Evolutionary conservation across 2,329 filamentous ascomycete species (phyloP).

Genomic region (Geosmithia flava): DNA sequence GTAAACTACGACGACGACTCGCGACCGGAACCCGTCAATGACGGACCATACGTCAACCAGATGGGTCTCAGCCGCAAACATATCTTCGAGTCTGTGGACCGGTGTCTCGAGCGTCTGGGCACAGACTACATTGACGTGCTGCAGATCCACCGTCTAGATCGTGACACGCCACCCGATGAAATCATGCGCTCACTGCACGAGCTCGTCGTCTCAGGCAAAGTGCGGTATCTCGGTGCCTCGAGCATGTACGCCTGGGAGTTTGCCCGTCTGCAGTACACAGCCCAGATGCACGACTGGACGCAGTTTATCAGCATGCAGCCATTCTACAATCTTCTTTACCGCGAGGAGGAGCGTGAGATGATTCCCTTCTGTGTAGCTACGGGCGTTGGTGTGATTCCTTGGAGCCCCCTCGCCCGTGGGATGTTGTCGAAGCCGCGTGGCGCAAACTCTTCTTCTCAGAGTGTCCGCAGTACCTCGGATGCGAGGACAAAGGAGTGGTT

Average conservation of each 20-base stretch:
- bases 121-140: constrained; percentile 45
- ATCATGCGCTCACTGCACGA: constrained; percentile 45
- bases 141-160: constrained; percentile 40
- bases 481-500: constrained; percentile 8
- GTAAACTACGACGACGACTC: constrained; percentile 27
- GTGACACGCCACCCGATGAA: constrained; percentile 32
- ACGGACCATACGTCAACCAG: constrained; percentile 1
- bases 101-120: constrained; percentile 37
- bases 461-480: constrained; percentile 5
- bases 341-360: constrained; percentile 42
- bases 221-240: constrained; percentile 27
- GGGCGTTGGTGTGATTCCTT: constrained; percentile 25
- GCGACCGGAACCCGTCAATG: not conserved
- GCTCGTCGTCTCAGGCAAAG: constrained; percentile 37
- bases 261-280: constrained; percentile 34
- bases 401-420: constrained; percentile 17
- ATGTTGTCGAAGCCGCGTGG: constrained; percentile 12
- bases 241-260: constrained; percentile 34
- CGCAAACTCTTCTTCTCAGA: not conserved
- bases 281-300: constrained; percentile 39
- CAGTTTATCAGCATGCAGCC: constrained; percentile 48
- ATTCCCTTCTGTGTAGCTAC: constrained; percentile 25
- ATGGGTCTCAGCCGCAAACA: constrained; percentile 40
- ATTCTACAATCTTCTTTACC: constrained; percentile 38
- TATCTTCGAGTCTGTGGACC: constrained; percentile 53